A percentile compares a stretch with the other conserved stretches of the same genome.
phyloP scores from a whole-genome alignment of 768 basidiomycete species.

The Termitomyces sp. region DNA sequence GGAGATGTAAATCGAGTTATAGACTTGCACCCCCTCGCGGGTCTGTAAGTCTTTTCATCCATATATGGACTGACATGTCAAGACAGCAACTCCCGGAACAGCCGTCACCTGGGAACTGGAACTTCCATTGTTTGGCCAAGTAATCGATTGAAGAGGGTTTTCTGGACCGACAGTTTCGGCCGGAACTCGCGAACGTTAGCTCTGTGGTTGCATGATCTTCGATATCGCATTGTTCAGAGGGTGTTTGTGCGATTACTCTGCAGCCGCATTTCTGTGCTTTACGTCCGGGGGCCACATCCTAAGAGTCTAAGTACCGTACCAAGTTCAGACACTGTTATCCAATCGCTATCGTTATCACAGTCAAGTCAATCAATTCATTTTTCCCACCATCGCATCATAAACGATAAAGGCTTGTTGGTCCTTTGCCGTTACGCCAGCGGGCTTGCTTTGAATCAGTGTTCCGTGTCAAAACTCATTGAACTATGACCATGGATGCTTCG shows the following conservation, averaged over 20 bases:
- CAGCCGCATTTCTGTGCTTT: constrained; percentile 56
- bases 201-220: constrained; percentile 42
- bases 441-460: background rate
- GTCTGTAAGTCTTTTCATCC: constrained; percentile 19
- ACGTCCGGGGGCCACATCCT: constrained; percentile 26
- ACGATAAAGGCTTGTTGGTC: too few species aligned
- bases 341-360: background rate
- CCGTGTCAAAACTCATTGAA: background rate
- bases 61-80: constrained; percentile 12
- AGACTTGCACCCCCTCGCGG: constrained; percentile 62
- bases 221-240: constrained; percentile 41
- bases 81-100: constrained; percentile 68
- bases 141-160: constrained; percentile 33
- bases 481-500: background rate
- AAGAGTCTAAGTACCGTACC: background rate
- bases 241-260: constrained; percentile 37
- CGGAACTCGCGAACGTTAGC: constrained; percentile 31
- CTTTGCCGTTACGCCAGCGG: too few species aligned
- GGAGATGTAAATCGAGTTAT: background rate
- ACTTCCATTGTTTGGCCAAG: constrained; percentile 69
- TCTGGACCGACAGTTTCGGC: constrained; percentile 52
- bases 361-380: background rate
- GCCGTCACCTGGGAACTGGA: constrained; percentile 60
- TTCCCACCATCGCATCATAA: too few species aligned
- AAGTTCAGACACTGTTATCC: background rate